These are phyloP conservation scores for Fusarium nelsonii DNA, from an alignment of 2,329 filamentous ascomycete species.

Conservation along the genomic window DNA sequence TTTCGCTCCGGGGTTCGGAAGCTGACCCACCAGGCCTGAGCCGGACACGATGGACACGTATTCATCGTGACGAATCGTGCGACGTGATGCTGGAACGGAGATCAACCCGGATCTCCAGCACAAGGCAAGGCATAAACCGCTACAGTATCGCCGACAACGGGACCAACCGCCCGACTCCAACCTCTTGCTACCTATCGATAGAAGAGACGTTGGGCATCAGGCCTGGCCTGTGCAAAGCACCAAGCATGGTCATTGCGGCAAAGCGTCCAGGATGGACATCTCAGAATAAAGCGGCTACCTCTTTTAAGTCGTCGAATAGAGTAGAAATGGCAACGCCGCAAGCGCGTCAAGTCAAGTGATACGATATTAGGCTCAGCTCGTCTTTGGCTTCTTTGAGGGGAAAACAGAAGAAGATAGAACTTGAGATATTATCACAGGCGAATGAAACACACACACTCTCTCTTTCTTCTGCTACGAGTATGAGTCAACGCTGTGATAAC, in stretches of 20 bases:
- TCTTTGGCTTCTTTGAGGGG: background rate
- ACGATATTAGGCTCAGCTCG: conserved; percentile 12
- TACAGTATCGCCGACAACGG: conserved; percentile 25
- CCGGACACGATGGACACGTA: conserved; percentile 35
- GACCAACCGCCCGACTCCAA: conserved; percentile 7
- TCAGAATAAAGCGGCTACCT: conserved; percentile 20
- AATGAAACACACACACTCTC: background rate
- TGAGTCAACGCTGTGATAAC: conserved; percentile 33
- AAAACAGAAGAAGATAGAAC: background rate
- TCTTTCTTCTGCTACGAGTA: background rate
- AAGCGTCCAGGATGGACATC: conserved; percentile 23
- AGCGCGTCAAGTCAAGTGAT: conserved; percentile 11
- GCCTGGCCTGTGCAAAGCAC: conserved; percentile 39
- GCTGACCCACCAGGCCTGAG: conserved; percentile 12
- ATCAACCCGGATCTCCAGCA: conserved; percentile 27
- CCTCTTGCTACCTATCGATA: background rate
- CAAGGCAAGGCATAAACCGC: conserved; percentile 15
- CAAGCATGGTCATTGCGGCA: conserved; percentile 30
- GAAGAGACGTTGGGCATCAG: conserved; percentile 35
- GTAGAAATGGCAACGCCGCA: conserved; percentile 16
- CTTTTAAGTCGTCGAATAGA: conserved; percentile 10
- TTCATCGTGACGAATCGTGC: conserved; percentile 27
- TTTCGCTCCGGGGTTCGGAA: conserved; percentile 28
- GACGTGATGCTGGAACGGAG: conserved; percentile 26
- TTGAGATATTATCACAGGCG: background rate